Conservation (phyloP, 2,329 filamentous ascomycete species). For the Dendrostoma leiphaemia region DNA sequence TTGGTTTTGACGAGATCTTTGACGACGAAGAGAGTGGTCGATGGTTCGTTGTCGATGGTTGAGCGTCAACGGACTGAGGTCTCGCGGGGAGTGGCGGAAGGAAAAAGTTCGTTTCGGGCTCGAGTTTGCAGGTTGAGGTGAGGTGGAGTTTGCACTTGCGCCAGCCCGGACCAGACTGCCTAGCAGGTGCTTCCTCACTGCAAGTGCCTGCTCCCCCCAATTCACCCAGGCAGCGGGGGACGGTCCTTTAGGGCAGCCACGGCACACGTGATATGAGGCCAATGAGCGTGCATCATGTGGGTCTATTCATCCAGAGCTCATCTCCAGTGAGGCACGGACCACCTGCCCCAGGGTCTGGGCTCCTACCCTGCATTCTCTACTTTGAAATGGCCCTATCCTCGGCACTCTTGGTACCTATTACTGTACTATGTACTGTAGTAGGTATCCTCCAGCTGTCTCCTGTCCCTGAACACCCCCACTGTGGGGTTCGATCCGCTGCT, state of each 20-base stretch:
- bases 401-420: too few relatives aligned
- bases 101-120: constrained; percentile 42
- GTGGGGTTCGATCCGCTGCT: not conserved
- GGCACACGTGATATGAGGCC: not conserved
- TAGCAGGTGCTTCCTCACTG: too few relatives aligned
- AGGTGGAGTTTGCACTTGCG: constrained; percentile 4
- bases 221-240: not conserved
- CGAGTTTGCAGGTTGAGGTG: constrained; percentile 11
- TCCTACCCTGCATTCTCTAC: not conserved
- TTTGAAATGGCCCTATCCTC: too few relatives aligned
- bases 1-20: constrained; percentile 51
- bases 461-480: too few relatives aligned
- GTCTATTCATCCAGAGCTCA: not conserved
- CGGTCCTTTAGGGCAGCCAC: not conserved
- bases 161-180: not conserved
- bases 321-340: not conserved
- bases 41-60: constrained; percentile 17
- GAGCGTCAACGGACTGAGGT: constrained; percentile 16
- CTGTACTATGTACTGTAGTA: too few relatives aligned
- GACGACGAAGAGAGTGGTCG: constrained; percentile 37
- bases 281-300: not conserved
- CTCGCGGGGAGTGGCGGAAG: constrained; percentile 22
- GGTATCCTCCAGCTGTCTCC: too few relatives aligned
- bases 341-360: not conserved
- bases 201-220: not conserved